Evolutionary conservation across 202 grass and related monocot species (phyloP).

Genomic region (Eragrostis tef): DNA sequence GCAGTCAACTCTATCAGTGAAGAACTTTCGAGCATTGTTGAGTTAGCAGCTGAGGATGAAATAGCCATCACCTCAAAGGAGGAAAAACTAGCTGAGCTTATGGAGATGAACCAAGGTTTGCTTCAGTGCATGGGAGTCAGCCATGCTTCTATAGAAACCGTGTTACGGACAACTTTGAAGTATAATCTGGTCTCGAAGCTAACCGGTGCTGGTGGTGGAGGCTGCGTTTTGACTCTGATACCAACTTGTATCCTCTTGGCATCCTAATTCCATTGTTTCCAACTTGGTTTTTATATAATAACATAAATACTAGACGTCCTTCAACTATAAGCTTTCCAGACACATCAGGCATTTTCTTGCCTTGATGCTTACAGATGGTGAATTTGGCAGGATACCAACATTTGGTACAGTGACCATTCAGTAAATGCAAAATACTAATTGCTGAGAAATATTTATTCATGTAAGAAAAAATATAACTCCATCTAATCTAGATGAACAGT

Average conservation of each 20-base stretch:
- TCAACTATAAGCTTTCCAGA: background rate
- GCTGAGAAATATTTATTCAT: conserved; percentile 11
- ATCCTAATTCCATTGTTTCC: conserved; percentile 26
- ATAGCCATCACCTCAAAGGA: conserved; percentile 67
- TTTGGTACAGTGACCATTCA: background rate
- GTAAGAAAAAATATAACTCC: background rate
- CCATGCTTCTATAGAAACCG: conserved; percentile 79
- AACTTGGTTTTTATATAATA: conserved; percentile 6
- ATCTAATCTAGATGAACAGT: conserved; percentile 13
- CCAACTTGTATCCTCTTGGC: conserved; percentile 80
- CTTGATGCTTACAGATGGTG: background rate
- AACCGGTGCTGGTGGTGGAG: conserved; percentile 95
- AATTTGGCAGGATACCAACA: background rate
- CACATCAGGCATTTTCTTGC: background rate
- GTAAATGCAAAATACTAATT: background rate
- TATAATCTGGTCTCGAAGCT: conserved; percentile 87
- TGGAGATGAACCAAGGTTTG: conserved; percentile 98
- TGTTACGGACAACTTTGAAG: conserved; percentile 69
- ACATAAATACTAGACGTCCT: background rate
- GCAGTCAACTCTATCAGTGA: conserved; percentile 82
- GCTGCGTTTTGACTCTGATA: conserved; percentile 88
- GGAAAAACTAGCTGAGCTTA: conserved; percentile 82
- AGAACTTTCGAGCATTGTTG: conserved; percentile 68
- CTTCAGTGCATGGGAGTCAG: conserved; percentile 89
- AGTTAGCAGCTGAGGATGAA: conserved; percentile 64